These are phyloP conservation scores for Ceratobasidium sp. DNA, from an alignment of 1,284 basidiomycete species.

Conservation along the genomic window DNA sequence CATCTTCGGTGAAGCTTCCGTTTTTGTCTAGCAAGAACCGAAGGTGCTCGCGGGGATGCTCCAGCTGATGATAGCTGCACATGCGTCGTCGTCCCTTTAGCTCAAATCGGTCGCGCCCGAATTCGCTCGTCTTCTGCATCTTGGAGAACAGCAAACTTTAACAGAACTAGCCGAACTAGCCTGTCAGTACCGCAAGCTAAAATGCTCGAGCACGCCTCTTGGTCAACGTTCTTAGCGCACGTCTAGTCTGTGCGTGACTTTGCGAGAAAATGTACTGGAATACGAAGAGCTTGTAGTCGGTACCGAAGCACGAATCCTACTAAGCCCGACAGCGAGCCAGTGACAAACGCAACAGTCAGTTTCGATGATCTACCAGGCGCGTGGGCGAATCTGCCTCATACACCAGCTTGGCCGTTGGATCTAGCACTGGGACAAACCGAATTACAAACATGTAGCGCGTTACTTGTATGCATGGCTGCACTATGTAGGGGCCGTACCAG, in stretches of 20 bases:
- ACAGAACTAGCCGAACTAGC: conserved; percentile 81
- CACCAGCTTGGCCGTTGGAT: conserved; percentile 28
- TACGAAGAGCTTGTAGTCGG: conserved; percentile 85
- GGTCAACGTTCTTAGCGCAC: conserved; percentile 73
- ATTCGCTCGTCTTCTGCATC: conserved; percentile 81
- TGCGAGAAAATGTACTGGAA: conserved; percentile 80
- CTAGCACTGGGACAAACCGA: too few species aligned
- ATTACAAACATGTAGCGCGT: too few species aligned
- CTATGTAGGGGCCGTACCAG: conserved; percentile 84
- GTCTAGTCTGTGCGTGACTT: conserved; percentile 78
- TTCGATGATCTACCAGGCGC: conserved; percentile 87
- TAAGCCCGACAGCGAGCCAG: conserved; percentile 74
- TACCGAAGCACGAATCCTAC: conserved; percentile 83
- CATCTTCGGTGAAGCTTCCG: too few species aligned
- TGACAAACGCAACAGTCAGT: conserved; percentile 74
- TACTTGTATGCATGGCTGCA: too few species aligned
- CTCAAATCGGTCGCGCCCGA: conserved; percentile 68
- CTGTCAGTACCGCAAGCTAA: conserved; percentile 76
- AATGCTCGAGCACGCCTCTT: conserved; percentile 63
- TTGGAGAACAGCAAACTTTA: conserved; percentile 86
- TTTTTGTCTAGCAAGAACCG: too few species aligned
- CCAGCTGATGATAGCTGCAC: conserved; percentile 80
- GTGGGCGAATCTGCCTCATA: conserved; percentile 76
- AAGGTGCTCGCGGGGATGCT: conserved; percentile 87
- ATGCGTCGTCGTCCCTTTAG: conserved; percentile 83